Conservation (phyloP, 495 filamentous ascomycete species). For the Trichoderma gamsii region DNA sequence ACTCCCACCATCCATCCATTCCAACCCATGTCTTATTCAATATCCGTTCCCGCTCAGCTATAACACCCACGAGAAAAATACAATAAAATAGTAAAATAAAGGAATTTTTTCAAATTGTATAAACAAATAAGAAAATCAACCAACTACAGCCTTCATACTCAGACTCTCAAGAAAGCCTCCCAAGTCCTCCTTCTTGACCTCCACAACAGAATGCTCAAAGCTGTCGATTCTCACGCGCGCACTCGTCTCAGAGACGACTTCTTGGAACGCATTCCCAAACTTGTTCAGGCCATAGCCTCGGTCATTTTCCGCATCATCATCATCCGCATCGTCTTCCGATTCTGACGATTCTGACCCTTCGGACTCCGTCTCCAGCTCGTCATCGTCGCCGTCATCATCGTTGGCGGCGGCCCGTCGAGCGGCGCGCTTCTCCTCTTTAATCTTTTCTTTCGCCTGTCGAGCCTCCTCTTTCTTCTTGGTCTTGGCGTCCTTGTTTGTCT, state of each 20-base stretch:
- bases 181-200: conserved; percentile 93
- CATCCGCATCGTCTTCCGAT: conserved; percentile 53
- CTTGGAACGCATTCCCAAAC: conserved; percentile 93
- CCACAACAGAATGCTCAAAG: conserved; percentile 95
- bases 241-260: conserved; percentile 86
- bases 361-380: conserved; percentile 52
- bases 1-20: neutral
- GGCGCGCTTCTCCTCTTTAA: conserved; percentile 54
- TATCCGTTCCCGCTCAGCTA: neutral
- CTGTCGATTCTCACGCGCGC: conserved; percentile 87
- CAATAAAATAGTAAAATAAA: neutral
- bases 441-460: conserved; percentile 53
- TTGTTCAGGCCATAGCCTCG: conserved; percentile 70
- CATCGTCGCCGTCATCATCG: conserved; percentile 43
- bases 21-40: neutral
- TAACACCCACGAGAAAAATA: neutral
- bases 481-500: conserved; percentile 53
- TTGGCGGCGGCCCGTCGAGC: conserved; percentile 34
- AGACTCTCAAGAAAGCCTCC: conserved; percentile 84
- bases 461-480: conserved; percentile 53
- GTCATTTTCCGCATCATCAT: conserved; percentile 50
- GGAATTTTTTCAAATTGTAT: neutral
- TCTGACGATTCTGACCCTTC: conserved; percentile 47
- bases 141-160: conserved; percentile 87
- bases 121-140: conserved; percentile 40